phyloP scores from a whole-genome alignment of 495 filamentous ascomycete species.

The Penicillium coffeae region DNA sequence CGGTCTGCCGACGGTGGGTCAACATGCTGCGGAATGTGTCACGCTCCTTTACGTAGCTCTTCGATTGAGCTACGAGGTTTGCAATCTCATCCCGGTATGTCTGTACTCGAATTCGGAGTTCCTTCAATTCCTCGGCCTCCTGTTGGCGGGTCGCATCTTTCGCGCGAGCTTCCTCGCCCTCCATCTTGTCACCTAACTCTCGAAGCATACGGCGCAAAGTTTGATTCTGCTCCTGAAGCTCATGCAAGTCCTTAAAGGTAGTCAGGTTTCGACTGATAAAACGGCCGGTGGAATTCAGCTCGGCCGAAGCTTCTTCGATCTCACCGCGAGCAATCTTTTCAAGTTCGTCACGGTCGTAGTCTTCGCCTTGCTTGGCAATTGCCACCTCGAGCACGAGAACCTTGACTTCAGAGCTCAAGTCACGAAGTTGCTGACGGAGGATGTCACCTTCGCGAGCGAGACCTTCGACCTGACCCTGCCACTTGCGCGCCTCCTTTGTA shows the following conservation, averaged over 20 bases:
- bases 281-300: constrained; percentile 71
- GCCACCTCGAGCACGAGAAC: constrained; percentile 80
- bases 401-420: constrained; percentile 85
- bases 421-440: constrained; percentile 81
- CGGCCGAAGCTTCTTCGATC: constrained; percentile 53
- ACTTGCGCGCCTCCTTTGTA: constrained; percentile 62
- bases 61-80: constrained; percentile 69
- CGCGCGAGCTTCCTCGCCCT: constrained; percentile 76
- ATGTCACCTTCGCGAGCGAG: constrained; percentile 71
- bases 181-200: constrained; percentile 82
- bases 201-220: constrained; percentile 76
- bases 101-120: constrained; percentile 59
- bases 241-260: constrained; percentile 75
- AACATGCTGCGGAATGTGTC: constrained; percentile 97
- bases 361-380: constrained; percentile 71
- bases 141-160: constrained; percentile 65
- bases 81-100: constrained; percentile 70
- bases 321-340: constrained; percentile 67
- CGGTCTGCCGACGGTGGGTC: constrained; percentile 63
- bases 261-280: constrained; percentile 82
- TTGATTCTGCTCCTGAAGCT: constrained; percentile 86
- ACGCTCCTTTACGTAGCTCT: constrained; percentile 91
- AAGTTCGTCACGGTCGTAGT: constrained; percentile 65
- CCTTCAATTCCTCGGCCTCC: constrained; percentile 68
- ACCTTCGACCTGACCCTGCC: constrained; percentile 66